Evolutionary conservation across 2,329 filamentous ascomycete genomes (phyloP).

Genomic region (Claviceps digitariae): DNA sequence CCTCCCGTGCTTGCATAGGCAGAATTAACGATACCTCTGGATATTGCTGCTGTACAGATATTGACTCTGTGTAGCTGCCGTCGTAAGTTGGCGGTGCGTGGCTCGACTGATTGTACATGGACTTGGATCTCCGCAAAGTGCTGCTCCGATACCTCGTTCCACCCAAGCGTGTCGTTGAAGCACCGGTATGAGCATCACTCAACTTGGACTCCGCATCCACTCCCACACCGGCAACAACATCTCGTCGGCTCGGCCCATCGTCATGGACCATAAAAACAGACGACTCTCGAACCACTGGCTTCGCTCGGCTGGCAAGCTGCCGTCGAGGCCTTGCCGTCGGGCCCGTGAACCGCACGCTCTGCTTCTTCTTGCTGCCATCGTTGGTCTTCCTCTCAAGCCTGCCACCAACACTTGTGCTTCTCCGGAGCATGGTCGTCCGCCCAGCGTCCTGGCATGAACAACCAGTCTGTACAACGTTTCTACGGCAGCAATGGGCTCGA

Average conservation of each 20-base stretch:
- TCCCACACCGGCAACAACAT: not conserved
- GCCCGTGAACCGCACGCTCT: slow-evolving; percentile 42
- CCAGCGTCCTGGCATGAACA: slow-evolving; percentile 12
- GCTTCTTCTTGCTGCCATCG: slow-evolving; percentile 18
- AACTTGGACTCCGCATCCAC: not conserved
- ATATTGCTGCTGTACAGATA: slow-evolving; percentile 2
- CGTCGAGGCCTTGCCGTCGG: slow-evolving; percentile 17
- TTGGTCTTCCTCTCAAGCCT: slow-evolving; percentile 7
- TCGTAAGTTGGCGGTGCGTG: slow-evolving; percentile 6
- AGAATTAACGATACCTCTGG: slow-evolving; percentile 3
- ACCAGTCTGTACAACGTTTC: not conserved
- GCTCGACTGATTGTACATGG: slow-evolving; percentile 31
- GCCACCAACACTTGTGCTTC: slow-evolving; percentile 11
- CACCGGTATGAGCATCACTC: not conserved
- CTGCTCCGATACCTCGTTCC: slow-evolving; percentile 34
- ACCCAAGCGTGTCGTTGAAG: slow-evolving; percentile 8
- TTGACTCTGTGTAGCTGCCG: slow-evolving; percentile 1
- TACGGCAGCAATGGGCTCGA: slow-evolving; percentile 31
- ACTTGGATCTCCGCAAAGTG: slow-evolving; percentile 39
- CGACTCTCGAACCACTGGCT: slow-evolving; percentile 2
- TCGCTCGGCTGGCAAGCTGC: slow-evolving; percentile 17
- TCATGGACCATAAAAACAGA: not conserved
- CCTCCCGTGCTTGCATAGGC: slow-evolving; percentile 14
- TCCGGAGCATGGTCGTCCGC: slow-evolving; percentile 7
- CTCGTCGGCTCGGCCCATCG: not conserved